Percentiles rank a stretch among this genome's conserved stretches.
phyloP scores from a whole-genome alignment of 164 flowering plant genomes.

The Vitis rupestris region DNA sequence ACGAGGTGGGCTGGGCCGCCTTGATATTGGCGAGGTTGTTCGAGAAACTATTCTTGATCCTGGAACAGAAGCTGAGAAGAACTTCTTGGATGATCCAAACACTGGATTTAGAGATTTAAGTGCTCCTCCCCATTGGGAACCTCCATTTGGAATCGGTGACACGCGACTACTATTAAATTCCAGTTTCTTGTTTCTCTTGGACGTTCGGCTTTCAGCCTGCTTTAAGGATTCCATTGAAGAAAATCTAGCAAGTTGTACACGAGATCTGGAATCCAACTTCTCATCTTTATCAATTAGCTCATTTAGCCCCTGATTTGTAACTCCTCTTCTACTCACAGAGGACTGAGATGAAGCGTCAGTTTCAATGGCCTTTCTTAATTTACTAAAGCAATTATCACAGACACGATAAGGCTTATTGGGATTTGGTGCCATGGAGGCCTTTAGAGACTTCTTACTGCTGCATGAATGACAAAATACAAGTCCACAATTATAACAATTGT shows the following conservation, averaged over 20 bases:
- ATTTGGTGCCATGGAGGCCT: slow-evolving; percentile 98
- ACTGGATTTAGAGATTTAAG: slow-evolving; percentile 87
- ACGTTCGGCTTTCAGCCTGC: slow-evolving; percentile 60
- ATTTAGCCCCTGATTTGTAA: slow-evolving; percentile 49
- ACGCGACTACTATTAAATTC: slow-evolving; percentile 93
- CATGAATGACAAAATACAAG: slow-evolving; percentile 96
- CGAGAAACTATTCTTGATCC: slow-evolving; percentile 97
- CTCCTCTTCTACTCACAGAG: slow-evolving; percentile 67
- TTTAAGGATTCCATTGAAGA: slow-evolving; percentile 80
- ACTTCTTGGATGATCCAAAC: slow-evolving; percentile 93
- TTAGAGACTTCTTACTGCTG: slow-evolving; percentile 90
- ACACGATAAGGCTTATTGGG: slow-evolving; percentile 96
- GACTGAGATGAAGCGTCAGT: slow-evolving; percentile 67
- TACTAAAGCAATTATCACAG: slow-evolving; percentile 81
- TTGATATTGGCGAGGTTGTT: slow-evolving; percentile 95
- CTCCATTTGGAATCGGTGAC: slow-evolving; percentile 84
- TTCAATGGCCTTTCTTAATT: slow-evolving; percentile 72
- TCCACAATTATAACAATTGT: slow-evolving; percentile 97
- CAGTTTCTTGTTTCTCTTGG: slow-evolving; percentile 81
- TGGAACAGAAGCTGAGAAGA: slow-evolving; percentile 97
- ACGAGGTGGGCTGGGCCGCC: slow-evolving; percentile 95
- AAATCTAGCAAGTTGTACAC: slow-evolving; percentile 63
- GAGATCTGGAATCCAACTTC: slow-evolving; percentile 66
- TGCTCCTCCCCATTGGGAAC: slow-evolving; percentile 86
- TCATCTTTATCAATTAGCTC: slow-evolving; percentile 72